These are phyloP conservation scores for Pholiota molesta DNA, from an alignment of 768 basidiomycete genomes.

Conservation along the genomic window DNA sequence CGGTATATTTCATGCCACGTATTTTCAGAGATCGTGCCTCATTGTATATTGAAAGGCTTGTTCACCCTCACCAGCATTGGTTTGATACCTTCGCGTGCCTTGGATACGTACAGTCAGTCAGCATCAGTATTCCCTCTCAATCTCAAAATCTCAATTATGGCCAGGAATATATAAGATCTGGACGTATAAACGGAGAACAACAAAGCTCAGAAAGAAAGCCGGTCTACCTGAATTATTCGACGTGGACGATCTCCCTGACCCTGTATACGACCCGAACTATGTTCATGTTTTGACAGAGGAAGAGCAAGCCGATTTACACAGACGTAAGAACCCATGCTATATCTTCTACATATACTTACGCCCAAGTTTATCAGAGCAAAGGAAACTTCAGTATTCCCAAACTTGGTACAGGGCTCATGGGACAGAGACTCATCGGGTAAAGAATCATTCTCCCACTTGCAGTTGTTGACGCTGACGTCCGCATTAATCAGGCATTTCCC, in stretches of 20 bases:
- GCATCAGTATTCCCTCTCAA: neutral
- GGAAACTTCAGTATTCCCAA: constrained; percentile 67
- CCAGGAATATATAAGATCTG: constrained; percentile 76
- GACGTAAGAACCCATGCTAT: constrained; percentile 49
- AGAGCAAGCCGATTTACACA: constrained; percentile 65
- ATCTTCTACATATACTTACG: neutral
- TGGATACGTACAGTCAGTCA: constrained; percentile 74
- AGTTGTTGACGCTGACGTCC: neutral
- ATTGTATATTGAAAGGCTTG: constrained; percentile 47
- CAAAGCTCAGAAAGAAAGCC: constrained; percentile 57
- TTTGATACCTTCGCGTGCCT: constrained; percentile 71
- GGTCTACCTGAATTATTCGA: constrained; percentile 74
- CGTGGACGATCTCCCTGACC: constrained; percentile 81
- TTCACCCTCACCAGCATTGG: constrained; percentile 84
- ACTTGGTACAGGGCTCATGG: constrained; percentile 91
- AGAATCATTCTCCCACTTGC: neutral
- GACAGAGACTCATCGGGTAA: constrained; percentile 75
- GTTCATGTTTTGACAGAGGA: constrained; percentile 69
- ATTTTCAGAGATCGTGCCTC: neutral
- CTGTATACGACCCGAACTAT: constrained; percentile 68
- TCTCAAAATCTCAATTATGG: neutral
- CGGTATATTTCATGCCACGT: constrained; percentile 41
- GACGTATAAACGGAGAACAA: constrained; percentile 67
- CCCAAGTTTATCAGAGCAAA: constrained; percentile 51
- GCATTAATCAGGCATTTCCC: constrained; percentile 58